A percentile compares a stretch with the other conserved stretches of the same genome.
phyloP scores from a whole-genome alignment of 2,329 filamentous ascomycete species.

The Alternaria sp. region DNA sequence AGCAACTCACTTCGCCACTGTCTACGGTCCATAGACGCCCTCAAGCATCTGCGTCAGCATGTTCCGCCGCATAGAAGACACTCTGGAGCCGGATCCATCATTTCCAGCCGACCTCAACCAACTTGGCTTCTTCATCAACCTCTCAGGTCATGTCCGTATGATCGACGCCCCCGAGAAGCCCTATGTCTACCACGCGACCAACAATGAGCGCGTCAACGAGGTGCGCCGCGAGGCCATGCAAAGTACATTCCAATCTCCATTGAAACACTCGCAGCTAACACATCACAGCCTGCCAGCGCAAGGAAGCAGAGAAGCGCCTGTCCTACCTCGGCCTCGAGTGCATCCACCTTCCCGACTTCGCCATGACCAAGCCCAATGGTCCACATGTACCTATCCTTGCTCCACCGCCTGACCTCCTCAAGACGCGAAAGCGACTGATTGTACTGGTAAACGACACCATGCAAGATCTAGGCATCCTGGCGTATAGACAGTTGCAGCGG shows the following conservation, averaged over 20 bases:
- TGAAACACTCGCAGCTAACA: conserved; percentile 9
- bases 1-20: not conserved
- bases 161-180: conserved; percentile 70
- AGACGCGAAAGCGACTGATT: conserved; percentile 66
- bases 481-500: conserved; percentile 70
- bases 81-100: conserved; percentile 69
- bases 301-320: conserved; percentile 68
- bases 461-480: conserved; percentile 77
- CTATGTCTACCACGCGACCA: conserved; percentile 76
- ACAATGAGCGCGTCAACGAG: conserved; percentile 78
- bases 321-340: conserved; percentile 64
- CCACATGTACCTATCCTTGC: conserved; percentile 74
- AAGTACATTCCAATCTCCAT: conserved; percentile 53
- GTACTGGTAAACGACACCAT: conserved; percentile 79
- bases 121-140: conserved; percentile 83
- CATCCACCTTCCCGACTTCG: conserved; percentile 66
- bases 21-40: not conserved
- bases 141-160: conserved; percentile 74
- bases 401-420: conserved; percentile 59
- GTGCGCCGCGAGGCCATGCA: conserved; percentile 74
- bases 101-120: conserved; percentile 70
- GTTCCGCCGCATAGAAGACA: conserved; percentile 74
- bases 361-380: conserved; percentile 43
- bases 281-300: conserved; percentile 64
- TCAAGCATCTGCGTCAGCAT: conserved; percentile 54